phyloP scores from a whole-genome alignment of 1,284 basidiomycete species.

The Fomitopsis schrenkii region DNA sequence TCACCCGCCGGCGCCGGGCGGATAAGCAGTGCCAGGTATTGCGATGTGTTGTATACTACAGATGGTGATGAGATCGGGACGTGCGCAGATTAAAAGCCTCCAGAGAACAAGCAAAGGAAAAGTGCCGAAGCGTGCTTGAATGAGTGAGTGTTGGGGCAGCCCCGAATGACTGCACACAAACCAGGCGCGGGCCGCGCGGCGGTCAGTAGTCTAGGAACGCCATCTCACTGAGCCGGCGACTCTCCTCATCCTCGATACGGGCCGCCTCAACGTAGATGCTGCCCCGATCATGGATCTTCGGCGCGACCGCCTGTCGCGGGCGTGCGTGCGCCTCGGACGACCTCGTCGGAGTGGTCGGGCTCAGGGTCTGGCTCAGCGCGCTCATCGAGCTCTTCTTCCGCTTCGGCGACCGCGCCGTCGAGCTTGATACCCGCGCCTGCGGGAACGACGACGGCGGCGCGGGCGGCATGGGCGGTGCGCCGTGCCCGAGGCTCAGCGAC shows the following conservation, averaged over 20 bases:
- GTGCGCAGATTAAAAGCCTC: neutral
- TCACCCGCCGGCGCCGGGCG: neutral
- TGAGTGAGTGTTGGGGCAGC: neutral
- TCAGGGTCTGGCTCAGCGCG: neutral
- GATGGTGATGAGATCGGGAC: neutral
- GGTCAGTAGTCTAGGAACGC: conserved; percentile 48
- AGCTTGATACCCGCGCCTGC: neutral
- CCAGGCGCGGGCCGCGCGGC: no score
- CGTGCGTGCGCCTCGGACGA: conserved; percentile 13
- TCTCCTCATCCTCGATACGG: conserved; percentile 62
- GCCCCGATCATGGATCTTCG: conserved; percentile 53
- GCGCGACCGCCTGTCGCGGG: conserved; percentile 42
- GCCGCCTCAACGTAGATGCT: conserved; percentile 48
- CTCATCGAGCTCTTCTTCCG: neutral
- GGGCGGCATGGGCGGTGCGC: conserved; percentile 7
- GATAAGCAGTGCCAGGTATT: neutral
- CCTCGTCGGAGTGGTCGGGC: neutral
- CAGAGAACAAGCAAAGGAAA: neutral
- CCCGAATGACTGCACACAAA: neutral
- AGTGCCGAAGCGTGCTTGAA: neutral
- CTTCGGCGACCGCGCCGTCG: neutral
- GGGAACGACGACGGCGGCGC: conserved; percentile 3
- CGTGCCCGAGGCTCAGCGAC: conserved; percentile 8
- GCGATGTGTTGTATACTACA: neutral
- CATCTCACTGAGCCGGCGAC: conserved; percentile 60